These are phyloP conservation scores for Fusarium tupiense DNA, from an alignment of 2,329 filamentous ascomycete genomes.

Conservation along the genomic window DNA sequence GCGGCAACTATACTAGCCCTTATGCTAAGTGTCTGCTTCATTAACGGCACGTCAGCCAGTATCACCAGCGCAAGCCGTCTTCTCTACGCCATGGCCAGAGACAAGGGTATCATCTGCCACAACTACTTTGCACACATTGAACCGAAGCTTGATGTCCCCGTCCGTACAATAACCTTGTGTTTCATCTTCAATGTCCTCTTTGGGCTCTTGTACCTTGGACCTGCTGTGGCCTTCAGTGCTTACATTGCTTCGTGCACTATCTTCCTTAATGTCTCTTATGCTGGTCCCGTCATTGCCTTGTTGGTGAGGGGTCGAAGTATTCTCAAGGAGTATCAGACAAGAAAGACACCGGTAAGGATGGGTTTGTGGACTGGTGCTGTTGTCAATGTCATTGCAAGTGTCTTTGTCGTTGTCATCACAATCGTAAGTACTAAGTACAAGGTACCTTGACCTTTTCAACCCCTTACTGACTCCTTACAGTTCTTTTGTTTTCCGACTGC, in stretches of 20 bases:
- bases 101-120: constrained; percentile 28
- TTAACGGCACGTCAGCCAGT: constrained; percentile 53
- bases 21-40: constrained; percentile 55
- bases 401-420: constrained; percentile 1
- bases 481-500: constrained; percentile 17
- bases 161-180: constrained; percentile 17
- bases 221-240: constrained; percentile 29
- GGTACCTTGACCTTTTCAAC: rapidly evolving
- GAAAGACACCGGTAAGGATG: constrained; percentile 7
- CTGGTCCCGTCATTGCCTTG: constrained; percentile 22
- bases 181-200: constrained; percentile 31
- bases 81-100: constrained; percentile 48
- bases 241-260: constrained; percentile 34
- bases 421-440: constrained; percentile 8
- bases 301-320: constrained; percentile 6
- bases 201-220: constrained; percentile 28
- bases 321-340: constrained; percentile 1
- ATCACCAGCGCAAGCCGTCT: constrained; percentile 55
- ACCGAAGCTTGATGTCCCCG: constrained; percentile 17
- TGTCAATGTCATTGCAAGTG: neutral
- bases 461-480: neutral
- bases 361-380: neutral
- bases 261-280: constrained; percentile 31
- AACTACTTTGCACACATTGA: constrained; percentile 21
- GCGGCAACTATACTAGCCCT: constrained; percentile 50